Evolutionary conservation across 2,329 filamentous ascomycete species (phyloP), one percentile per base, ranked within the genome.

Genomic region (Cladosporium sp.): DNA sequence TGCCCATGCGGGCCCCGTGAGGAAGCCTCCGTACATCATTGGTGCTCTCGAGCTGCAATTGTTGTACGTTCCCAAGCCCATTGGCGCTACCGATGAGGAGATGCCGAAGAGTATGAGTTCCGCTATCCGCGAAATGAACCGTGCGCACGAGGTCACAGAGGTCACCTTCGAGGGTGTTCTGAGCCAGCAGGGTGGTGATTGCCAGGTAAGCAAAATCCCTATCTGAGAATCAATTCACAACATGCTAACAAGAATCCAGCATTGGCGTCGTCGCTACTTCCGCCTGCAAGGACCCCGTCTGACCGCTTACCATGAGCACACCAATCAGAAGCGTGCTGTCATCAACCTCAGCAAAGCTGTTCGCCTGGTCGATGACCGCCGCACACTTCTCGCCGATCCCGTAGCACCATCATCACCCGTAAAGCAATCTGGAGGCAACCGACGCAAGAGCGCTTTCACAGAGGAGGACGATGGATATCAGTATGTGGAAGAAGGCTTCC

Each of bases 31-130:
- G n/a, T 99, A 99, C 82, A 92, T 94, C 79, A 88, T 99, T 73
- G 95, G 93, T 70, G 97, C 97, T 80, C 85, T 99, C 63, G 92
- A 97, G 76, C 83, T 99, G 46, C 95, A 99, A 80, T 85, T 99
- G 10, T 84, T 99, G 16, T 99, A 97, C 74, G 93, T 99, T 1
- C 95, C 95, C 0, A 92, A 93, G 72, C 94, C 95, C 5, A 94
- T 92, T 82, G 91, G 90, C 53, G 85, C 89, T 32, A 88, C 88
- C 58, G 95, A 98, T 69, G 93, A 97, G 18, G 94, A 98, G 71
- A 97, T 99, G 92, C 95, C 95, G 63, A 98, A 98, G 88, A 97
- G 93, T 82, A 97, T 99, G 93, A 96, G 95, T 79, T 91, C 92
- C 51, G 97, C 93, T 77, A 91, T 98, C 71, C 87, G 95, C 21